These are phyloP conservation scores for Phytopythium boreale DNA, from an alignment of 352 stramenopile genomes.

Conservation along the genomic window DNA sequence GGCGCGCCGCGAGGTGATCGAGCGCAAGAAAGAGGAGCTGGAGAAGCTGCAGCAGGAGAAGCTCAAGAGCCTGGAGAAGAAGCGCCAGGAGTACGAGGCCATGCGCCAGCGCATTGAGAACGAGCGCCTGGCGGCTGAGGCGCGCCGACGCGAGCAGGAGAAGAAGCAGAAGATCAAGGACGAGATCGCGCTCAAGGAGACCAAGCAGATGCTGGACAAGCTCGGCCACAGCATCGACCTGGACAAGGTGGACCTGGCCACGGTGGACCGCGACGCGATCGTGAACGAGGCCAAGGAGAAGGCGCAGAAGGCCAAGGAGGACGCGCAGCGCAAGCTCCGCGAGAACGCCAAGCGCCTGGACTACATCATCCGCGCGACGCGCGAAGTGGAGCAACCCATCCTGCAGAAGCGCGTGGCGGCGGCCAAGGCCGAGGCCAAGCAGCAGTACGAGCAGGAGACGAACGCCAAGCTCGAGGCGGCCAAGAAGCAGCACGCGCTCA, in stretches of 20 bases:
- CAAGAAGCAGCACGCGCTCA: constrained; percentile 86
- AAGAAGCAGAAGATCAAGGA: constrained; percentile 96
- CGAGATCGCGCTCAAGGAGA: constrained; percentile 93
- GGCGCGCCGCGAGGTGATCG: constrained; percentile 92
- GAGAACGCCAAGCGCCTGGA: constrained; percentile 93
- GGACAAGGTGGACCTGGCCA: constrained; percentile 69
- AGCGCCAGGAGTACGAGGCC: constrained; percentile 71
- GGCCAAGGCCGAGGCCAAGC: constrained; percentile 74
- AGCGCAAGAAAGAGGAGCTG: constrained; percentile 96
- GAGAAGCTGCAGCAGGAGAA: constrained; percentile 94
- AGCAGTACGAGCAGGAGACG: constrained; percentile 73
- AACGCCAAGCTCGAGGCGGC: constrained; percentile 75
- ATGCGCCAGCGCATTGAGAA: constrained; percentile 72
- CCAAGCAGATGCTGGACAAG: constrained; percentile 75
- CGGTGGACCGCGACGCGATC: constrained; percentile 75
- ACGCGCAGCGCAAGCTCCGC: constrained; percentile 91
- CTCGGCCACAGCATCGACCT: constrained; percentile 61
- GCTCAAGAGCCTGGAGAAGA: constrained; percentile 81
- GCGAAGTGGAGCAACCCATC: constrained; percentile 93
- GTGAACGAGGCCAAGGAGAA: constrained; percentile 95
- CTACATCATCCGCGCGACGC: constrained; percentile 95
- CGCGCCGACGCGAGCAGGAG: constrained; percentile 87
- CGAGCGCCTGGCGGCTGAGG: constrained; percentile 74
- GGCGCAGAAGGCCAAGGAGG: constrained; percentile 93
- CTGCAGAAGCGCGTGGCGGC: constrained; percentile 81